Evolutionary conservation across 192 early-diverging fungal species (phyloP), one percentile per base, ranked within the genome.

Genomic region (Obelidium mucronatum): DNA sequence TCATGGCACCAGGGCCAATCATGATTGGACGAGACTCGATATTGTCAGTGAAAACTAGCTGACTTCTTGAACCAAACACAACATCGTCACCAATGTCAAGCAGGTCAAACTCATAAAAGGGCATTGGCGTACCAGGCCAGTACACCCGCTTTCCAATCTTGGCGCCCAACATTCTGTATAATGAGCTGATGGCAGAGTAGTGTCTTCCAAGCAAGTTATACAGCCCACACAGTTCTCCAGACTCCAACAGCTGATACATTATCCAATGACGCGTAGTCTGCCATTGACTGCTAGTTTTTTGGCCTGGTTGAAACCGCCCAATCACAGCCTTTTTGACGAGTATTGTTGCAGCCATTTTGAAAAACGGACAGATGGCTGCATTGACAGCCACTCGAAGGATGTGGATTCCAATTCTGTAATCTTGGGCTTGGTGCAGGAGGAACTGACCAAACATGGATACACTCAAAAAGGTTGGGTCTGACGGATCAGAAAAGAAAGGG

Each of bases 81-180:
- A 84, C 83, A 54, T 84, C 80, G 48, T 84, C 63, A 15, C 83
- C 80, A 42, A 84, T 75, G 13, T 82, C 74, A 30, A 82, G 67
- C 40, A 84, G 65, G 60, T 82, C 81, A 68, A 64, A 80, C 56
- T 84, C 83, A 30, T 74, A 61, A 15, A 84, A 44, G 24, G 48
- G 53, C 26, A 81, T 62, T 31, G 68, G 69, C 15, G 78, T 80
- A 15, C 83, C 83, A 30, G 83, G 83, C 83, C 83, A 84, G 66
- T 84, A 84, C 22, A 84, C 78, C 24, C 83, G 78, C 40, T 84
- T 74, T 15, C 83, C 83, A 73, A 81, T 67, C 56, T 80, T 81
- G 26, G 79, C 83, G 33, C 83, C 83, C 37, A 83, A 65, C 26
- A 67, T 33, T 37, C 83, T 77, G 56, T 77, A 81, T 30, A 80